These are phyloP conservation scores for Penicillium glabrum DNA, from an alignment of 2,329 filamentous ascomycete genomes.

Conservation along the genomic window DNA sequence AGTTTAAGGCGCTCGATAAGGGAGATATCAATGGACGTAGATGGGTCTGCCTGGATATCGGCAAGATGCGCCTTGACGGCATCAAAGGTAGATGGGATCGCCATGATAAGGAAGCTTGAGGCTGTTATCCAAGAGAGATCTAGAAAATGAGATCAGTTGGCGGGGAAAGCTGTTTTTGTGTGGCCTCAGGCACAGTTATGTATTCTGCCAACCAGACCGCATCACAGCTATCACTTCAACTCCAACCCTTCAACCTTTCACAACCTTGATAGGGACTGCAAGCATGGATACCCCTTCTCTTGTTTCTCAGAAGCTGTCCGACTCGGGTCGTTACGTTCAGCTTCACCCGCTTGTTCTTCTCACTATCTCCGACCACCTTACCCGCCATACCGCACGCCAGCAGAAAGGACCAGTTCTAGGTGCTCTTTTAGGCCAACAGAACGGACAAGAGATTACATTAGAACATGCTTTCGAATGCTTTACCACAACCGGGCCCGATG, in stretches of 20 bases:
- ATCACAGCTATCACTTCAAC: neutral
- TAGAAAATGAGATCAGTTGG: slow-evolving; percentile 5
- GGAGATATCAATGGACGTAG: slow-evolving; percentile 46
- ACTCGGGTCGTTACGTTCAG: slow-evolving; percentile 74
- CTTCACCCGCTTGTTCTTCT: slow-evolving; percentile 94
- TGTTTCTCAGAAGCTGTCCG: slow-evolving; percentile 66
- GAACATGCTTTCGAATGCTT: slow-evolving; percentile 91
- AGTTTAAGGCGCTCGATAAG: slow-evolving; percentile 54
- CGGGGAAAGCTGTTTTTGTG: slow-evolving; percentile 23
- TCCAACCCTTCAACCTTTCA: neutral
- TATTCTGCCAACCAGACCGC: slow-evolving; percentile 1
- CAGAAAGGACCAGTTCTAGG: slow-evolving; percentile 77
- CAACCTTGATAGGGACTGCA: slow-evolving; percentile 10
- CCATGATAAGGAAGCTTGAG: slow-evolving; percentile 26
- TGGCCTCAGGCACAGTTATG: slow-evolving; percentile 6
- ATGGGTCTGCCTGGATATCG: slow-evolving; percentile 45
- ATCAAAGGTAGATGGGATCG: slow-evolving; percentile 35
- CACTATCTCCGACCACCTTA: slow-evolving; percentile 95
- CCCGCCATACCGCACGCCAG: slow-evolving; percentile 77
- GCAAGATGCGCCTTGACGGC: slow-evolving; percentile 45
- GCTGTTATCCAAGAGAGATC: neutral
- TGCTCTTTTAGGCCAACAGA: slow-evolving; percentile 86
- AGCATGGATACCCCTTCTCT: slow-evolving; percentile 55
- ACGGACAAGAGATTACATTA: slow-evolving; percentile 84
- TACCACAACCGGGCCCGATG: slow-evolving; percentile 51